Evolutionary conservation across 495 filamentous ascomycete species (phyloP).

Genomic region (Tuber umbilicatum): DNA sequence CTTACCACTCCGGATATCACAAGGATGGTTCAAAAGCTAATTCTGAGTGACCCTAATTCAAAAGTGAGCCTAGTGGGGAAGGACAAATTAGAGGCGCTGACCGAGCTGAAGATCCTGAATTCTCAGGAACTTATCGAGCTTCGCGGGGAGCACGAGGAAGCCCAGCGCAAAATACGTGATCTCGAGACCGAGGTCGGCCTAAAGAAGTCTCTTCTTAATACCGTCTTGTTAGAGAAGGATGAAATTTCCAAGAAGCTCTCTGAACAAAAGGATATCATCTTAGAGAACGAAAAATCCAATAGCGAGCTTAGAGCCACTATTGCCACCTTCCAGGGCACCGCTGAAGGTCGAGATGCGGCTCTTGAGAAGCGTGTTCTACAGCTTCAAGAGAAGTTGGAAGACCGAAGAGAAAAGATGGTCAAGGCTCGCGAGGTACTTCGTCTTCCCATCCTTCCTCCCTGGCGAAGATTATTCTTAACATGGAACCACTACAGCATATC

Average conservation of each 20-base stretch:
- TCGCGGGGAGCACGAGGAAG: constrained; percentile 46
- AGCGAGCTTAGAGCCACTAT: constrained; percentile 41
- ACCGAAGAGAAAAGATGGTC: constrained; percentile 40
- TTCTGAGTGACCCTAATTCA: constrained; percentile 15
- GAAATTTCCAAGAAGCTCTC: constrained; percentile 39
- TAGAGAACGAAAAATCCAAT: constrained; percentile 41
- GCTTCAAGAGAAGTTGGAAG: constrained; percentile 41
- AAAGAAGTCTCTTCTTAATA: constrained; percentile 45
- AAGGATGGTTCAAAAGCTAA: background rate
- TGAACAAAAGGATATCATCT: constrained; percentile 41
- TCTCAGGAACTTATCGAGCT: constrained; percentile 48
- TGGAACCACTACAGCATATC: constrained; percentile 49
- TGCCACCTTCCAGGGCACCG: constrained; percentile 40
- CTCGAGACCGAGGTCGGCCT: constrained; percentile 44
- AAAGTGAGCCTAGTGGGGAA: constrained; percentile 45
- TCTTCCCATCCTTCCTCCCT: constrained; percentile 9
- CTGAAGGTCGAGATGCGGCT: constrained; percentile 41
- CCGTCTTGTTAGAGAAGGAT: constrained; percentile 44
- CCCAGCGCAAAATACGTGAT: constrained; percentile 39
- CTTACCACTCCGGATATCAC: background rate
- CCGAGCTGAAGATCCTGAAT: constrained; percentile 48
- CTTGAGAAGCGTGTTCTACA: constrained; percentile 38
- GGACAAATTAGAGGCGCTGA: constrained; percentile 50
- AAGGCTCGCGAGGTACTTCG: constrained; percentile 42
- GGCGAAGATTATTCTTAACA: constrained; percentile 21